phyloP scores from a whole-genome alignment of 164 flowering plant species.

The Annona squamosa region DNA sequence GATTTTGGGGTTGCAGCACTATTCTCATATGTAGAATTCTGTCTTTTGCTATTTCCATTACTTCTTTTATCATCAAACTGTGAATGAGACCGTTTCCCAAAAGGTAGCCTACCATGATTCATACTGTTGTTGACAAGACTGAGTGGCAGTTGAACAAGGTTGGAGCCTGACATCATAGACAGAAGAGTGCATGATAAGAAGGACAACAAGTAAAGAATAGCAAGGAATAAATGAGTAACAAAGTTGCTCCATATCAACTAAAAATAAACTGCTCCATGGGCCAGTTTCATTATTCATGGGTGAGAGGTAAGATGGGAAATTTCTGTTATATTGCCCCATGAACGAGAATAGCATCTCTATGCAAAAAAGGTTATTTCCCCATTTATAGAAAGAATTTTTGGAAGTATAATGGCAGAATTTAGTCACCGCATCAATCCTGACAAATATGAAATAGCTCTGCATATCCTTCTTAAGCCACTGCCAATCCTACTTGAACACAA shows the following conservation, averaged over 20 bases:
- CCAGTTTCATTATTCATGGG: no score
- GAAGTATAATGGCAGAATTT: no score
- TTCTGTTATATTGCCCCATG: no score
- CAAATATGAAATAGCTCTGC: background rate
- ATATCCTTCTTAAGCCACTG: background rate
- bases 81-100: constrained; percentile 27
- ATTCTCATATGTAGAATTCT: constrained; percentile 23
- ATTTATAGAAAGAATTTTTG: no score
- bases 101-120: constrained; percentile 36
- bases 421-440: no score
- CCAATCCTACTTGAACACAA: background rate
- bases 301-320: no score
- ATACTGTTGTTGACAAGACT: constrained; percentile 18
- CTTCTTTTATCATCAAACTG: constrained; percentile 37
- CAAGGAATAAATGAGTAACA: background rate
- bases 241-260: background rate
- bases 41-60: constrained; percentile 30
- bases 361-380: no score
- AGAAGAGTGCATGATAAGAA: background rate
- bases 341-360: no score
- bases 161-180: constrained; percentile 6
- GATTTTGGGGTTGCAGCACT: constrained; percentile 20
- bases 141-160: background rate
- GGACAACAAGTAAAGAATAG: background rate
- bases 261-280: no score